phyloP scores from a whole-genome alignment of 164 flowering plant genomes.

The Amborella trichopoda region DNA sequence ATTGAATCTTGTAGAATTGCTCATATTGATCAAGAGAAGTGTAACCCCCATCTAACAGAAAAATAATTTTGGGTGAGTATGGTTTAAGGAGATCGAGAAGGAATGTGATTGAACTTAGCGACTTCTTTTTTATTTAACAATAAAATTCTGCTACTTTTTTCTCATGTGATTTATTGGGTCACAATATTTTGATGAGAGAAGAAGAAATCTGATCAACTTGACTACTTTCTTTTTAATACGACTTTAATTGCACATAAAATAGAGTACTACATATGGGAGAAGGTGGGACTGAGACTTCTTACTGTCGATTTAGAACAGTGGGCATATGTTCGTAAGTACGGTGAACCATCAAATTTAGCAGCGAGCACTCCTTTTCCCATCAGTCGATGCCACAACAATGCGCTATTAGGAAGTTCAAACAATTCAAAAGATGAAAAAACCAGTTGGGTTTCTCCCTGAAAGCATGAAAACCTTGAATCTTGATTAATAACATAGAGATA shows the following conservation, averaged over 20 bases:
- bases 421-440: not conserved
- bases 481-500: constrained; percentile 1
- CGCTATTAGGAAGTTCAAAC: constrained; percentile 29
- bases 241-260: not conserved
- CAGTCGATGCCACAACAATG: constrained; percentile 84
- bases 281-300: constrained; percentile 11
- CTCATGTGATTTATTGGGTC: not conserved
- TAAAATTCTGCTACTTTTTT: not conserved
- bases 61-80: too few species aligned
- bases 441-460: not conserved
- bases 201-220: not conserved
- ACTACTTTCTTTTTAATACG: not conserved
- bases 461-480: not conserved
- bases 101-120: too few species aligned
- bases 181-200: not conserved
- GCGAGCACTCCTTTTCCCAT: constrained; percentile 79
- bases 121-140: too few species aligned
- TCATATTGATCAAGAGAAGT: constrained; percentile 64
- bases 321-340: constrained; percentile 65
- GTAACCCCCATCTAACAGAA: constrained; percentile 63
- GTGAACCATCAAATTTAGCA: constrained; percentile 27
- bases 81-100: too few species aligned
- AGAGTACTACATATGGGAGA: not conserved
- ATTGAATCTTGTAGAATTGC: constrained; percentile 44
- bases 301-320: constrained; percentile 85